Conservation (phyloP, 805 yeast species). For the Saturnispora gosingensis region DNA sequence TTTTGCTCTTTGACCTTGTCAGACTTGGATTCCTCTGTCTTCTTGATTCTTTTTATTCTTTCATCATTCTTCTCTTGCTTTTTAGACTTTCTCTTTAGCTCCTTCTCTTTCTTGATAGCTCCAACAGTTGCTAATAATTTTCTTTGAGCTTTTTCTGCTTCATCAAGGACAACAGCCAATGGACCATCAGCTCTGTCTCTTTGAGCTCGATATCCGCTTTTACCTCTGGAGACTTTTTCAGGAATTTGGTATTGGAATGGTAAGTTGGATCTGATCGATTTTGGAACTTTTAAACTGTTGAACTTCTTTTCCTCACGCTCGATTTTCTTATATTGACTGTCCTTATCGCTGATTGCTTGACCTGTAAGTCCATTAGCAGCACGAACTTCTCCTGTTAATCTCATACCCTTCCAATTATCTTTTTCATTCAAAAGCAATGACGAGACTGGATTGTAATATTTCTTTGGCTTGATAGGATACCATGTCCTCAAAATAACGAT, state of each 20-base stretch:
- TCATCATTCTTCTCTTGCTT: slow-evolving; percentile 70
- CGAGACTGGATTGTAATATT: slow-evolving; percentile 92
- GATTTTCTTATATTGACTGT: slow-evolving; percentile 53
- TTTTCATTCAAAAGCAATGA: slow-evolving; percentile 73
- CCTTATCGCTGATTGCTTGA: slow-evolving; percentile 44
- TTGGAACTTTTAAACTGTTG: slow-evolving; percentile 84
- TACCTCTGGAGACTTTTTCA: slow-evolving; percentile 79
- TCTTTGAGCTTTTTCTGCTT: slow-evolving; percentile 90
- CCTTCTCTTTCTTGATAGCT: slow-evolving; percentile 81
- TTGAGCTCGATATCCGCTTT: slow-evolving; percentile 70
- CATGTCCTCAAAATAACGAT: slow-evolving; percentile 86
- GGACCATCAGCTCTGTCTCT: slow-evolving; percentile 30
- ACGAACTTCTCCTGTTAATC: slow-evolving; percentile 88
- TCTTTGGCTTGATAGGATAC: slow-evolving; percentile 89
- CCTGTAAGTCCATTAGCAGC: slow-evolving; percentile 53
- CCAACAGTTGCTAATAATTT: slow-evolving; percentile 79
- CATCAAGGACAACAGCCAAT: slow-evolving; percentile 77
- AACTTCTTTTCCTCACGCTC: slow-evolving; percentile 80
- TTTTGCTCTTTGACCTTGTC: slow-evolving; percentile 79
- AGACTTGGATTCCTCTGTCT: slow-evolving; percentile 54
- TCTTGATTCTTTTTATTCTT: slow-evolving; percentile 65
- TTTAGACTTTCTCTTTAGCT: slow-evolving; percentile 61
- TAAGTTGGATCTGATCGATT: slow-evolving; percentile 57
- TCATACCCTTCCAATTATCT: slow-evolving; percentile 91
- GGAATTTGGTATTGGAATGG: slow-evolving; percentile 92